phyloP scores from a whole-genome alignment of 139 green algal species.

The Picocystis salinarum region DNA sequence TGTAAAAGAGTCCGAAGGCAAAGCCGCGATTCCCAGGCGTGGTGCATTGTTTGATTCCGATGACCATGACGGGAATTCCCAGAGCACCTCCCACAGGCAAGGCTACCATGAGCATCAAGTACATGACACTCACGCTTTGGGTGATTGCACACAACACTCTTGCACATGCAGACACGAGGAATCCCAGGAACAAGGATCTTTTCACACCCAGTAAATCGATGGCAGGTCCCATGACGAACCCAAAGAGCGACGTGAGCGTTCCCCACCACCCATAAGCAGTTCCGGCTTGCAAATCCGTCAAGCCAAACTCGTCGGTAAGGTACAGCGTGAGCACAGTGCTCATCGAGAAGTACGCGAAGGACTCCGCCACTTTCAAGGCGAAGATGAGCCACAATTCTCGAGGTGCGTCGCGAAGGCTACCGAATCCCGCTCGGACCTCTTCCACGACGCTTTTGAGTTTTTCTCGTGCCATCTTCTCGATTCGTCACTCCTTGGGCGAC shows the following conservation, averaged over 20 bases:
- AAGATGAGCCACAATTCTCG: constrained; percentile 32
- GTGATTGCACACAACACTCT: constrained; percentile 18
- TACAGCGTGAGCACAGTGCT: constrained; percentile 23
- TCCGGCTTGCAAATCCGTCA: constrained; percentile 14
- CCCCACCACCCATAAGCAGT: constrained; percentile 33
- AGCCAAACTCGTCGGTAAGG: constrained; percentile 29
- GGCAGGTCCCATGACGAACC: constrained; percentile 14
- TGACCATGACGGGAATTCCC: constrained; percentile 30
- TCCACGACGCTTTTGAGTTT: no score
- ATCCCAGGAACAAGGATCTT: constrained; percentile 3
- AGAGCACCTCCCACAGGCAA: constrained; percentile 20
- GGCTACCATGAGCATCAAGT: constrained; percentile 20
- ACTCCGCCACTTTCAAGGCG: constrained; percentile 25
- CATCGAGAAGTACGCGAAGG: constrained; percentile 37
- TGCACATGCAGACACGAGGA: neutral
- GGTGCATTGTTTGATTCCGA: constrained; percentile 25
- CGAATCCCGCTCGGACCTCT: no score
- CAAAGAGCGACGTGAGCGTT: constrained; percentile 17
- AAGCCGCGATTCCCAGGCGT: constrained; percentile 17
- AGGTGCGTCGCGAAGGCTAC: no score
- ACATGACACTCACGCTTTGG: constrained; percentile 10
- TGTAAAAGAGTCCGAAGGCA: constrained; percentile 33
- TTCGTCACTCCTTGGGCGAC: no score
- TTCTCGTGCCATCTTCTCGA: no score
- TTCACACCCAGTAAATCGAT: constrained; percentile 26